phyloP scores from a whole-genome alignment of 345 rosid genomes.

The Citrus australasica region DNA sequence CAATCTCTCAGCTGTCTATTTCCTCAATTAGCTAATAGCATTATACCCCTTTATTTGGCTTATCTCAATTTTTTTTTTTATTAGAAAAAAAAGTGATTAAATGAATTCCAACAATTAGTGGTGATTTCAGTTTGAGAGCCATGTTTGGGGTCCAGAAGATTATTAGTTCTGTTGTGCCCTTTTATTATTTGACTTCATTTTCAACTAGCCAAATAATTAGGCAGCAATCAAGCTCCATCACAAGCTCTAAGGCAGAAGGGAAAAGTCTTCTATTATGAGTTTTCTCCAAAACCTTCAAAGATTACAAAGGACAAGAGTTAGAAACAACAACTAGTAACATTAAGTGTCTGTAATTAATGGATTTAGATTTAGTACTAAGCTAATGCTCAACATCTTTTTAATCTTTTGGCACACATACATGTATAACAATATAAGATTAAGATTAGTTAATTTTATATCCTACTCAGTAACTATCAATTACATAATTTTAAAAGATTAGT shows the following conservation, averaged over 20 bases:
- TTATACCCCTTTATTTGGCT: not conserved
- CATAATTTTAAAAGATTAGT: too few species aligned
- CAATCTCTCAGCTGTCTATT: too few species aligned
- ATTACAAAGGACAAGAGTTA: not conserved
- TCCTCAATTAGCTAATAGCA: not conserved
- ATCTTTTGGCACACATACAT: too few species aligned
- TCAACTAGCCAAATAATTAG: slow-evolving; percentile 14
- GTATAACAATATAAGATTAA: too few species aligned
- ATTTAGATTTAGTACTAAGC: too few species aligned
- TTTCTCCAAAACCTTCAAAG: not conserved
- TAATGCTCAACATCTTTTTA: too few species aligned
- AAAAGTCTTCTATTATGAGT: not conserved
- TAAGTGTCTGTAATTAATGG: too few species aligned
- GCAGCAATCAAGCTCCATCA: slow-evolving; percentile 12
- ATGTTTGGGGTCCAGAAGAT: slow-evolving; percentile 13
- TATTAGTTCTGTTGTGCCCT: not conserved
- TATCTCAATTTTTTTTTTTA: not conserved
- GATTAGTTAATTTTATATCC: too few species aligned
- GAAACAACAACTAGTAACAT: too few species aligned
- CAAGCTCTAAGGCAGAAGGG: not conserved
- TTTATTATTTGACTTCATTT: slow-evolving; percentile 3
- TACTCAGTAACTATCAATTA: too few species aligned
- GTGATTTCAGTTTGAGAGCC: slow-evolving; percentile 6
- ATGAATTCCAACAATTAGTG: slow-evolving; percentile 1
- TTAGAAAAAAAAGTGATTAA: not conserved